Base-by-base conservation (phyloP, 345 rosid species). In the Hibiscus trionum region DNA sequence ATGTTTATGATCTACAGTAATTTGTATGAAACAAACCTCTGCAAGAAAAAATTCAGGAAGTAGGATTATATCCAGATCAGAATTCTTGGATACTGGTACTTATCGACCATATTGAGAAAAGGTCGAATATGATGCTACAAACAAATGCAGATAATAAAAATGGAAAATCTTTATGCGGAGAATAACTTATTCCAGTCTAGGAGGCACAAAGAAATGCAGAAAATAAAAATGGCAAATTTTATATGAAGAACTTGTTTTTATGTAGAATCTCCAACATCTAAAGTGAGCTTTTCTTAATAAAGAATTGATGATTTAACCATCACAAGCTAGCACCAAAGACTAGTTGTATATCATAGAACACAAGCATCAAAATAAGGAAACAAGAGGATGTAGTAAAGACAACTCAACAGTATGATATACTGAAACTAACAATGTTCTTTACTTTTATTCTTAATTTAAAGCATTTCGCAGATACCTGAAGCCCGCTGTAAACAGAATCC, bases 401-500 rank as follows among this genome's bases (percentile, higher is more conserved):
- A 31, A 31, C 33, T 31, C 60, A 60, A 46, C 12, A 35, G 16
- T 35, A 5, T n/a, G n/a, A 61, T 33, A 42, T 11, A 29, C 71
- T 50, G 26, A 66, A 50, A 60, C 27, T 42, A 59, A 73, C 29
- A 68, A 47, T 42, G 10, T 5, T 46, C 56, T 67, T 56, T 21
- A 6, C 55, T 61, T 57, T 19, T 53, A 53, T 17, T 53, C 46
- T 68, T 16, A 29, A 71, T 64, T 17, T 12, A 33, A 42, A 46
- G 7, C 35, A 73, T 39, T 70, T 12, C 11, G 24, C 15, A 64
- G 15, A 56, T 66, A 93, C 98, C 98, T 94, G 97, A 84, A 94
- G 90, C 59, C 97, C 96, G 69, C 78, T 88, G 80, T 80, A 87
- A 35, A 94, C 97, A 61, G 98, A 94, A 77, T 94, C 97, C 78